These are phyloP conservation scores for Pseudogymnoascus verrucosus DNA, from an alignment of 2,329 filamentous ascomycete genomes.

Conservation along the genomic window DNA sequence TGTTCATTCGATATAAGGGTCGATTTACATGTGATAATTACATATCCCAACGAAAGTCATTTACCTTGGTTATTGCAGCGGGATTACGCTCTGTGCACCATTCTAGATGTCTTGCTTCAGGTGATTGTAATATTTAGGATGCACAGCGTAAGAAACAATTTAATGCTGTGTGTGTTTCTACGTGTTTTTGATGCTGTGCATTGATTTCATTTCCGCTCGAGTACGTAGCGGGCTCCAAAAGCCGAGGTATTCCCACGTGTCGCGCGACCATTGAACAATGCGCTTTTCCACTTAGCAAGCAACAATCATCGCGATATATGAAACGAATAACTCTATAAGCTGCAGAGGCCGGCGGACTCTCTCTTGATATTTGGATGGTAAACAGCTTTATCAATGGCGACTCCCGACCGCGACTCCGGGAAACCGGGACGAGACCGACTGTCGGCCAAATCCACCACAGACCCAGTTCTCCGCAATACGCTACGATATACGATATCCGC, in stretches of 20 bases:
- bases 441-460: conserved; percentile 33
- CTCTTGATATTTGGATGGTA: conserved; percentile 1
- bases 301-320: conserved; percentile 4
- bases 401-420: conserved; percentile 3
- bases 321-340: conserved; percentile 7
- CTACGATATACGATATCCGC: conserved; percentile 80
- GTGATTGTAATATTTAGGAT: not conserved
- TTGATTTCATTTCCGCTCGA: conserved; percentile 4
- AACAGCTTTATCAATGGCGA: conserved; percentile 2
- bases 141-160: not conserved
- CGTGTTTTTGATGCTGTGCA: not conserved
- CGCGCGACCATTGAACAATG: conserved; percentile 7
- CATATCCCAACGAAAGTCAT: not conserved
- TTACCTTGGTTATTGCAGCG: not conserved
- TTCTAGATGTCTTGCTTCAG: not conserved
- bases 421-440: conserved; percentile 6
- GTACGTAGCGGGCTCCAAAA: not conserved
- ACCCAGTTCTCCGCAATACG: conserved; percentile 75
- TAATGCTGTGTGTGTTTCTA: not conserved
- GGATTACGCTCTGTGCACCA: not conserved
- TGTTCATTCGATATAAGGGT: not conserved
- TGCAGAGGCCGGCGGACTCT: not conserved
- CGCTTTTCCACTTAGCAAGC: not conserved
- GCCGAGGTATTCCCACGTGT: conserved; percentile 7
- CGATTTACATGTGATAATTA: not conserved